Base-by-base conservation (phyloP, 2,329 filamentous ascomycete species). In the Colletotrichum simmondsii region DNA sequence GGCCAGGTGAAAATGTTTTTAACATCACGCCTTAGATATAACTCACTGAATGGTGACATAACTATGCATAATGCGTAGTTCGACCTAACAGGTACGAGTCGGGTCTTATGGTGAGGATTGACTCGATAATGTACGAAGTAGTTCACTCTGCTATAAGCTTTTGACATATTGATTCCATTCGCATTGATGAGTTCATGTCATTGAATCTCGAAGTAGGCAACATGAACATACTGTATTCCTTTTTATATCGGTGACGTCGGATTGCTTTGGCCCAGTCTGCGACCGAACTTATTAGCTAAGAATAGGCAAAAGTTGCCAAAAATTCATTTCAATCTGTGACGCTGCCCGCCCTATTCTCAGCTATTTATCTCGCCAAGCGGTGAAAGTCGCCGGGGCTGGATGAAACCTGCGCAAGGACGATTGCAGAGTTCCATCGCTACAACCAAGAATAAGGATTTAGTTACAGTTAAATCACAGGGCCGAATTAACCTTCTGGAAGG, bases 241-340 rank as follows among this genome's bases (percentile, higher is more conserved):
- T 8, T n/a, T 49, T 5, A 22, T 11, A 11, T n/a, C 19, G 8
- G 42, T n/a, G 42, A 11, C 42, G 42, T 8, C 8, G 42, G 42
- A 0, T 49, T n/a, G 8, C 19, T 49, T 49, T 11, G 7, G 7
- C 4, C n/a, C 42, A 49, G 42, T 19, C 42, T 49, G 8, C 42
- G 19, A 22, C 19, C 19, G 8, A 22, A 49, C 8, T 16, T 8
- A 11, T 56, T 8, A 19, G 14, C 52, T 49, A 58, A 59, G 22
- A 60, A 64, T 49, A 54, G 49, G n/a, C 7, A 10, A 19, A 26
- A 32, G 4, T 90, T 87, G 0, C 92, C 14, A 19, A 26, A 24
- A 59, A 11, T 0, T 8, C 0, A 49, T 28, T 49, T 61, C 22
- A 65, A 70, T 30, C 16, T 58, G 66, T n/a, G 56, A 72, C 70